A percentile compares a stretch with the other conserved stretches of the same genome.
phyloP scores from a whole-genome alignment of 23 red algal species.

The Gracilariopsis chorda region DNA sequence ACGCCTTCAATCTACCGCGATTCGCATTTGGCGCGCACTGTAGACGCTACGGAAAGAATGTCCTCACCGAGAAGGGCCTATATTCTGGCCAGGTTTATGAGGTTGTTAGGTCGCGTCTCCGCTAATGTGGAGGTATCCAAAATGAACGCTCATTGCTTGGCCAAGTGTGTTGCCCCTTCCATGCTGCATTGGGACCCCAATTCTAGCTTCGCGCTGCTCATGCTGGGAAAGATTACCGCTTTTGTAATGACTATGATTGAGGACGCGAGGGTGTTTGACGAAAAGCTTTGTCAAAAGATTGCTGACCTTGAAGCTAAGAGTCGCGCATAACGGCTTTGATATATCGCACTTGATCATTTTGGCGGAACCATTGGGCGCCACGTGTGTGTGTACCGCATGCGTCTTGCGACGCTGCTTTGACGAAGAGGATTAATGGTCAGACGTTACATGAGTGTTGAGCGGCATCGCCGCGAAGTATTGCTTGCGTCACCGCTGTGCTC shows the following conservation, averaged over 20 bases:
- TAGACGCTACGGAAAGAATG: constrained; percentile 5
- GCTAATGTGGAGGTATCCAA: constrained; percentile 57
- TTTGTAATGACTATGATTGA: constrained; percentile 88
- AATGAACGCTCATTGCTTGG: constrained; percentile 90
- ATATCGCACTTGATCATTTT: no score
- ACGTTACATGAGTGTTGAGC: no score
- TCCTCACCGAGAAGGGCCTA: constrained; percentile 39
- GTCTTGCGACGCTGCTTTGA: no score
- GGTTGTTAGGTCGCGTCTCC: constrained; percentile 69
- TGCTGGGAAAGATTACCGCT: constrained; percentile 88
- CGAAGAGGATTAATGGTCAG: no score
- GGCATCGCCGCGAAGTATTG: no score
- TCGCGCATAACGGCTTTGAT: no score
- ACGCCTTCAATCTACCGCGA: constrained; percentile 1
- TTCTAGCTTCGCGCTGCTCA: constrained; percentile 66
- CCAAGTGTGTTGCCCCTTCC: constrained; percentile 76
- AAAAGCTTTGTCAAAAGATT: constrained; percentile 67
- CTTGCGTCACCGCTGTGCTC: no score
- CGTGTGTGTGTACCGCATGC: no score
- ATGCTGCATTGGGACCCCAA: constrained; percentile 90
- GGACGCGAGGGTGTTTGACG: constrained; percentile 76
- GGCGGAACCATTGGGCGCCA: no score
- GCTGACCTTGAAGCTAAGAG: constrained; percentile 27
- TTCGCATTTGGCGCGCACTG: constrained; percentile 42
- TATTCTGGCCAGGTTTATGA: constrained; percentile 74